Evolutionary conservation across 225 moss, liverwort and hornwort species (phyloP), one percentile per base, ranked within the genome.

Genomic region (Thuidium tamariscinum): DNA sequence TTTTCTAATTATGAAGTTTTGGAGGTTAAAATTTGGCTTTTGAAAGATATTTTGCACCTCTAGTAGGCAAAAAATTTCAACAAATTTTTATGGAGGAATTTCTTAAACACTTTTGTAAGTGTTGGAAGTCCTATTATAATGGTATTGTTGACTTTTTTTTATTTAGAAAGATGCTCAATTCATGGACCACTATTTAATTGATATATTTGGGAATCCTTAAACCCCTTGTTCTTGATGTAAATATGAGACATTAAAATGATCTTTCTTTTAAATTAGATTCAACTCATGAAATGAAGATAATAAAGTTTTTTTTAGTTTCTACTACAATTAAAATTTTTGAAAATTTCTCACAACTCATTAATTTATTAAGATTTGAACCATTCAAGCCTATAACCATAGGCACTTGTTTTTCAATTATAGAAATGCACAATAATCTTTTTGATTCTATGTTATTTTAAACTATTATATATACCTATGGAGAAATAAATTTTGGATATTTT

Each of bases 311-410:
- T 25, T 39, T 2, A 39, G 8, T 41, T 68, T 68, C 13, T 37
- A 23, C 4, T 7, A 13, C 25, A 68, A 39, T 1, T 68, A 25
- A 14, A 14, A 39, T 41, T 14, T 23, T 23, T 25, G 8, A 8
- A 26, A 37, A 41, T 11, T 26, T 69, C 1, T 3, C 0, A 15
- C 1, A 69, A 42, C 5, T 42, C 14, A 9, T 15, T 9, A 41
- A 15, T 15, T 26, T 69, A 41, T 41, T 69, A 5, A 15, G 42
- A 69, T 15, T 41, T 26, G 26, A 68, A 42, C 2, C n/a, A n/a
- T 42, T 39, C 9, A 1, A 5, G 0, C 0, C 9, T 42, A 5
- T 26, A 42, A 9, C 2, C 9, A 69, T 1, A 3, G 8, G 0
- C 4, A 39, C 25, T 69, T 69, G 4, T 23, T 3, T 68, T 23